Evolutionary conservation across 345 rosid genomes (phyloP).

Genomic region (Dipteronia sinensis): DNA sequence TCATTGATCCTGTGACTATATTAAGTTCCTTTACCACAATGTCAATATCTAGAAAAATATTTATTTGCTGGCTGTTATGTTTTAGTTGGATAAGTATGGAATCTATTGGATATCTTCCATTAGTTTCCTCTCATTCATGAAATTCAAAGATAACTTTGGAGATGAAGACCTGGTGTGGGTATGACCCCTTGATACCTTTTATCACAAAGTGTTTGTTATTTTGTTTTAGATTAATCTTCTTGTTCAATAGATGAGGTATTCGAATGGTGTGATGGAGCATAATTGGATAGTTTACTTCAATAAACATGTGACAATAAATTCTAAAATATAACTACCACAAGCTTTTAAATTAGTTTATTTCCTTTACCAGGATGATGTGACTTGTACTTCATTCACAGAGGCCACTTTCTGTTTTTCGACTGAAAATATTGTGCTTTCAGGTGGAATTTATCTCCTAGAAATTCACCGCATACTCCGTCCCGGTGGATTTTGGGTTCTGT

Average conservation of each 20-base stretch:
- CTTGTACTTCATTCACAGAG: neutral
- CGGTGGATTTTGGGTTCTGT: slow-evolving; percentile 98
- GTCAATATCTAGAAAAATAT: neutral
- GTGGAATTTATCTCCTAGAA: slow-evolving; percentile 93
- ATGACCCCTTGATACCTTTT: neutral
- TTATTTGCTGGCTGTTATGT: neutral
- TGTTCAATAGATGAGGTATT: neutral
- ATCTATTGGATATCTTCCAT: neutral
- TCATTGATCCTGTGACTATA: neutral
- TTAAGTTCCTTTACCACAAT: neutral
- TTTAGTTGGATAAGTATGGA: neutral
- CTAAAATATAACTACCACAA: neutral
- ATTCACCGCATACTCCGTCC: slow-evolving; percentile 92
- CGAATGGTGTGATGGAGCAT: neutral
- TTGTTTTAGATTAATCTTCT: neutral
- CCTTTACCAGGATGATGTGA: neutral
- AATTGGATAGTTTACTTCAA: neutral
- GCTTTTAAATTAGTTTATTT: neutral
- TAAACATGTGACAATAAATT: neutral
- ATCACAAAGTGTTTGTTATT: neutral
- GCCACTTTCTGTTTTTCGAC: slow-evolving; percentile 8
- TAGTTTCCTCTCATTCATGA: neutral
- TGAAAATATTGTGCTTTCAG: slow-evolving; percentile 41
- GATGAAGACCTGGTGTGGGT: neutral
- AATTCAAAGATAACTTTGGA: neutral